Evolutionary conservation across 805 yeast genomes (phyloP).

Genomic region (Candida peoriensis): DNA sequence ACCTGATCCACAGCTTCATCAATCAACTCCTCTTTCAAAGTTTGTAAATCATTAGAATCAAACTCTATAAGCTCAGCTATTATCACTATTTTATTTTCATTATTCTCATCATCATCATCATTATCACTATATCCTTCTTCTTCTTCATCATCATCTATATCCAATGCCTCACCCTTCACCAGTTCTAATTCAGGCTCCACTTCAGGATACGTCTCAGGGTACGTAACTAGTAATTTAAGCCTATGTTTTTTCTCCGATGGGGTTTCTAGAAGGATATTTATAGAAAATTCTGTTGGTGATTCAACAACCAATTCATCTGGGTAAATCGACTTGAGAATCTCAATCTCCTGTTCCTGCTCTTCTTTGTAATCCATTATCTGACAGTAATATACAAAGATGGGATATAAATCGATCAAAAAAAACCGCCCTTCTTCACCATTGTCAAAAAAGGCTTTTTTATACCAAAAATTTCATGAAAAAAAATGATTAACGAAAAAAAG

Average conservation of each 20-base stretch:
- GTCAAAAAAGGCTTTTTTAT: too few relatives aligned
- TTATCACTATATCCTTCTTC: conserved; percentile 29
- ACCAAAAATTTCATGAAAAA: too few relatives aligned
- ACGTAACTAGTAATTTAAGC: conserved; percentile 53
- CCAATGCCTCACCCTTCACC: conserved; percentile 26
- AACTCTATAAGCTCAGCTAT: conserved; percentile 57
- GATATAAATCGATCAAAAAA: too few relatives aligned
- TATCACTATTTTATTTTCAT: conserved; percentile 43
- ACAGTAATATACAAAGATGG: background rate
- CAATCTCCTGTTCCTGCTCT: conserved; percentile 87
- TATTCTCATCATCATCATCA: conserved; percentile 41
- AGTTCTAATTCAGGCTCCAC: conserved; percentile 58
- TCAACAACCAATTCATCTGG: conserved; percentile 70
- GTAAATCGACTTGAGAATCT: conserved; percentile 83
- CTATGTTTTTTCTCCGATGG: conserved; percentile 53
- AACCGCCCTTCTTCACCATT: too few relatives aligned
- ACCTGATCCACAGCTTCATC: conserved; percentile 70
- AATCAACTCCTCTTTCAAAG: conserved; percentile 35
- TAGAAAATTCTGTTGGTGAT: conserved; percentile 42
- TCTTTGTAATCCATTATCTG: conserved; percentile 65
- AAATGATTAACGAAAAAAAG: too few relatives aligned
- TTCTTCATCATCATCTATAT: conserved; percentile 20
- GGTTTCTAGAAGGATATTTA: conserved; percentile 64
- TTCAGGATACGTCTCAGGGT: conserved; percentile 82
- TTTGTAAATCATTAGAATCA: conserved; percentile 39